Conservation (phyloP, 2,329 filamentous ascomycete species). For the Aspergillus luchuensis region DNA sequence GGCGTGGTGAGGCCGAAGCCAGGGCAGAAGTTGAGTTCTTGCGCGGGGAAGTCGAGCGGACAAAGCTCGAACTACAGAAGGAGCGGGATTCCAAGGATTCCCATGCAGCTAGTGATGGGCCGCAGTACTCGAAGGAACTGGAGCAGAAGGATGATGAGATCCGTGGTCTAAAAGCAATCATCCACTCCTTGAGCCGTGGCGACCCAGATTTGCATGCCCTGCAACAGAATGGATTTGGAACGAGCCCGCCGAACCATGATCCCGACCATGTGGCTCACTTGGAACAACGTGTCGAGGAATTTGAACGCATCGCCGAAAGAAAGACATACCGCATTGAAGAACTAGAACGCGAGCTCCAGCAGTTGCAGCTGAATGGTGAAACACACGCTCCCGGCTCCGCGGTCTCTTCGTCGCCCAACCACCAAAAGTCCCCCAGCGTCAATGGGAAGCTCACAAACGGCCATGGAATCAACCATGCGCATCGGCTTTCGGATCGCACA, state of each 20-base stretch:
- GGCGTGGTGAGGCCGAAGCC: slow-evolving; percentile 91
- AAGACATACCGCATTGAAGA: slow-evolving; percentile 79
- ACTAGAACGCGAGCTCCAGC: slow-evolving; percentile 74
- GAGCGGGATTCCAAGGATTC: slow-evolving; percentile 72
- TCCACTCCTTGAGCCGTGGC: slow-evolving; percentile 84
- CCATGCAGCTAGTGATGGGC: slow-evolving; percentile 48
- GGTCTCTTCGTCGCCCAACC: slow-evolving; percentile 35
- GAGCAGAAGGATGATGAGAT: slow-evolving; percentile 98
- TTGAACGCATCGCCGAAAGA: slow-evolving; percentile 70
- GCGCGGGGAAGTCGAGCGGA: slow-evolving; percentile 89
- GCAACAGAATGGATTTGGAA: slow-evolving; percentile 31
- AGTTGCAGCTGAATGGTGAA: slow-evolving; percentile 33
- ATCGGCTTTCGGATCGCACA: slow-evolving; percentile 47
- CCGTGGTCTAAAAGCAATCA: slow-evolving; percentile 93
- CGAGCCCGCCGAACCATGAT: slow-evolving; percentile 46
- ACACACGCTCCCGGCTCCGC: slow-evolving; percentile 40
- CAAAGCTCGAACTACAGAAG: slow-evolving; percentile 79
- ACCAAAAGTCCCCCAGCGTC: slow-evolving; percentile 36
- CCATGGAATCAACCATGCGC: slow-evolving; percentile 35
- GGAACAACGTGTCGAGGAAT: slow-evolving; percentile 77
- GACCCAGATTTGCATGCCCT: slow-evolving; percentile 34
- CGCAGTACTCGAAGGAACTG: slow-evolving; percentile 67
- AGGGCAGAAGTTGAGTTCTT: slow-evolving; percentile 95
- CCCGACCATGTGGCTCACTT: slow-evolving; percentile 63
- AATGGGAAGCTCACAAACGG: slow-evolving; percentile 30